Evolutionary conservation across 768 basidiomycete genomes (phyloP).

Genomic region (Boletus coccyginus): DNA sequence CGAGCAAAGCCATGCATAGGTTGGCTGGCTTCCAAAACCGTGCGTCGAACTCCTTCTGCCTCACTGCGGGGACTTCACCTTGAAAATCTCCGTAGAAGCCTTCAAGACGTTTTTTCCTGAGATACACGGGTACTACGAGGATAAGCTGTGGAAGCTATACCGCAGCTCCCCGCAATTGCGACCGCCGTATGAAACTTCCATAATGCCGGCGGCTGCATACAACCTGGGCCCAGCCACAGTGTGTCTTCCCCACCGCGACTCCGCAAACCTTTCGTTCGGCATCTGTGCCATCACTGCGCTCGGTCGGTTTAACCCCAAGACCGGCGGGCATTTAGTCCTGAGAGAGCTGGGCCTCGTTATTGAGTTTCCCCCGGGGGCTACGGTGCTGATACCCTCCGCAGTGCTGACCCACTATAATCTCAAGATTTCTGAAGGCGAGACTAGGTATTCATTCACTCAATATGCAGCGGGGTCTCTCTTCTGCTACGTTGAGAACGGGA

Average conservation of each 20-base stretch:
- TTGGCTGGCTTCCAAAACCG: conserved; percentile 2
- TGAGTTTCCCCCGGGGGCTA: background rate
- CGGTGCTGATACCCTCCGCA: background rate
- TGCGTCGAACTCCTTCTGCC: background rate
- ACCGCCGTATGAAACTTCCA: background rate
- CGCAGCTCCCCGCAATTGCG: accelerated
- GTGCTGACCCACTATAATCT: conserved; percentile 1
- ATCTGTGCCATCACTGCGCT: conserved; percentile 4
- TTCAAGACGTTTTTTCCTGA: background rate
- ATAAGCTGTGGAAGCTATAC: background rate
- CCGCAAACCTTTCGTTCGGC: background rate
- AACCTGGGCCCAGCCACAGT: background rate
- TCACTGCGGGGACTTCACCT: too few relatives aligned
- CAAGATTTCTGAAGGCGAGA: background rate
- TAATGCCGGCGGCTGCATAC: background rate
- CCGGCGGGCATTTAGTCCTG: background rate
- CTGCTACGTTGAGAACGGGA: conserved; percentile 3
- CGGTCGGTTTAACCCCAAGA: background rate
- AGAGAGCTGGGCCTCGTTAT: background rate
- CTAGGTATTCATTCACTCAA: conserved; percentile 3
- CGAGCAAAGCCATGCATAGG: background rate
- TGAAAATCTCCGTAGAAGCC: background rate
- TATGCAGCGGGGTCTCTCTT: background rate
- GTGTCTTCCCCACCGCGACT: background rate
- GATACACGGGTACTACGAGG: background rate